Evolutionary conservation across 1,284 basidiomycete species (phyloP).

Genomic region (Austroboletus rostrupii): DNA sequence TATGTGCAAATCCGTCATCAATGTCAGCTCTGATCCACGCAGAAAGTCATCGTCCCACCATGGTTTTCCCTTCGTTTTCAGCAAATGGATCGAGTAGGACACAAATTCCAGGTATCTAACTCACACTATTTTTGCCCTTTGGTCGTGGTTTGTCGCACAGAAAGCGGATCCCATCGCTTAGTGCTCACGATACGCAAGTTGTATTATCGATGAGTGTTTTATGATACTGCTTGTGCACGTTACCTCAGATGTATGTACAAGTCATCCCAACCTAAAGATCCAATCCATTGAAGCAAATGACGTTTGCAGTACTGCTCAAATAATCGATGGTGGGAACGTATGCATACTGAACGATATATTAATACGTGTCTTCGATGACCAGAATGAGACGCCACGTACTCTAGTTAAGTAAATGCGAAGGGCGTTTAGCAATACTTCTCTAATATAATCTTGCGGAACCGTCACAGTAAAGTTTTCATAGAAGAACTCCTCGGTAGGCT

Average conservation of each 20-base stretch:
- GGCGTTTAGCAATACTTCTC: constrained; percentile 18
- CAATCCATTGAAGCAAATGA: no score
- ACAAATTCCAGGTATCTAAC: no score
- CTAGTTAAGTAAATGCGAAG: constrained; percentile 28
- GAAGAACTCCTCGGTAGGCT: neutral
- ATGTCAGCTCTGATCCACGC: neutral
- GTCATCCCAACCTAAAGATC: no score
- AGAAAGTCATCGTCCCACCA: neutral
- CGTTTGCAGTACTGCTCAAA: constrained; percentile 20
- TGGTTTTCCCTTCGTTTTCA: no score
- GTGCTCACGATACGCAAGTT: no score
- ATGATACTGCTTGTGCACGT: no score
- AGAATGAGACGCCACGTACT: constrained; percentile 12
- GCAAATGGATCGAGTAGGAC: no score
- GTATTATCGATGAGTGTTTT: no score
- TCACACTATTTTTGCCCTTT: no score
- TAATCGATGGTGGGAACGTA: constrained; percentile 19
- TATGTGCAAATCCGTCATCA: constrained; percentile 4
- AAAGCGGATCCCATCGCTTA: no score
- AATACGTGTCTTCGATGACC: neutral
- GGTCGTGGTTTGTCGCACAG: no score
- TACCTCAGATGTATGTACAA: no score
- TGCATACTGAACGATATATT: constrained; percentile 7
- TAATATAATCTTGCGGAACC: constrained; percentile 11
- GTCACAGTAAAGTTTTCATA: constrained; percentile 21